Base-by-base conservation (phyloP, 2,329 filamentous ascomycete genomes). In the Teratosphaeriaceae sp. region DNA sequence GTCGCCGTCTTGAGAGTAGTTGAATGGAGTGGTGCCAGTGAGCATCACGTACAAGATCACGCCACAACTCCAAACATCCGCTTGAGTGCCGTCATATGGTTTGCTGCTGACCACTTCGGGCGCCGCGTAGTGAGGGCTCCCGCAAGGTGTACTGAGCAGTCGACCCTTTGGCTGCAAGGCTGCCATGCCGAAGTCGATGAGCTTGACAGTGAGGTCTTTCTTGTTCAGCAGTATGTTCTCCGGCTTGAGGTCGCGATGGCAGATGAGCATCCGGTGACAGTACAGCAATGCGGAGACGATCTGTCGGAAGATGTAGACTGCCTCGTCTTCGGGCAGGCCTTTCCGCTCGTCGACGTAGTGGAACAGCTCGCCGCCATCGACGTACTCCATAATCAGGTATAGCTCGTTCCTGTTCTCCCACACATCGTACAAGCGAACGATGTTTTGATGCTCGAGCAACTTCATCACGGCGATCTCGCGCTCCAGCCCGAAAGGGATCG, bases 151-250 rank as follows among this genome's bases (percentile, higher is more conserved):
- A 44, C 79, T 85, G 21, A 98, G 76, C 59, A 82, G 82, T 52
- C 88, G 82, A 7, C 80, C 83, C 19, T 79, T 76, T 3, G 85
- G 85, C 62, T 97, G 90, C 31, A 97, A 73, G 3, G 90, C 90
- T 34, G 92, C 92, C 89, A 98, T 96, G 31, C 92, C 90, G 64
- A 98, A 98, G 64, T 98, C 92, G 40, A 90, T 90, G 55, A 98
- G 82, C 67, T 97, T 98, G 63, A 97, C 81, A 45, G 85, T 80
- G 41, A 83, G 76, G 36, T 62, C 67, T 5, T 82, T 71, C 2
- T 72, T 71, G 44, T 88, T 88, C 39, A 98, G 74, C 15, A 98
- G 73, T 35, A 98, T 96, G 57, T 98, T 98, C 66, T 98, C 92
- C 0, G 89, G 92, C 66, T 98, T 98, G 41, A 98, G 73, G 56